Evolutionary conservation across 2,329 filamentous ascomycete genomes (phyloP), one percentile per base, ranked within the genome.

Genomic region (Esteya vermicola): DNA sequence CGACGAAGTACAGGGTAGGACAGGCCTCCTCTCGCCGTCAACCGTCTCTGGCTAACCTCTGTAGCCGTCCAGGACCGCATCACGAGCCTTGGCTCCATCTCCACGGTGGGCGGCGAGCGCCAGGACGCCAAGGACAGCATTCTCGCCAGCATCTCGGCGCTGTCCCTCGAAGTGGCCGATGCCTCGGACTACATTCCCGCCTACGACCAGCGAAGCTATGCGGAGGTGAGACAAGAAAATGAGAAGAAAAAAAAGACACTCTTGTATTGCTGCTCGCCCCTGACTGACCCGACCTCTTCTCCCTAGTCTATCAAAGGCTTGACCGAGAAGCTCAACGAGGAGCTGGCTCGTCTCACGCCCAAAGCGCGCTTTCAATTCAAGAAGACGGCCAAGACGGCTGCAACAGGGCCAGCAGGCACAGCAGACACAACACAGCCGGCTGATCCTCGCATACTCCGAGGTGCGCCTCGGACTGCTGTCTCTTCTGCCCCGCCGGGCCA

Each of bases 191-290:
- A 80, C 49, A 75, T 94, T 14, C 86, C 91, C 3, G 77, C 85
- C 8, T 93, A 95, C 55, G 91, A 96, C 52, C 85, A 91, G 57
- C 76, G 84, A 50, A 80, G 81, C 20, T 96, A 94, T 54, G 74
- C 79, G 33, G 78, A 88, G 62, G 84, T 86, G 59, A 40, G 52
- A n/a, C n/a, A n/a, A n/a, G n/a, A n/a, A n/a, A n/a, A n/a, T n/a
- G n/a, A n/a, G n/a, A n/a, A n/a, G n/a, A n/a, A n/a, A n/a, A n/a
- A n/a, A n/a, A 36, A 13, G n/a, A 20, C 18, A 10, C 14, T 14
- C 13, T 21, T 10, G 7, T 6, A n/a, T 21, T 8, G 5, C 19
- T 33, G 16, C 12, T 21, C 6, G 13, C 12, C 7, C 21, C 19
- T 8, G 4, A 14, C 9, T 33, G 9, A 25, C 8, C 35, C 21